These are phyloP conservation scores for Cryptococcus jaspeensis DNA, from an alignment of 1,284 basidiomycete species.

Conservation along the genomic window DNA sequence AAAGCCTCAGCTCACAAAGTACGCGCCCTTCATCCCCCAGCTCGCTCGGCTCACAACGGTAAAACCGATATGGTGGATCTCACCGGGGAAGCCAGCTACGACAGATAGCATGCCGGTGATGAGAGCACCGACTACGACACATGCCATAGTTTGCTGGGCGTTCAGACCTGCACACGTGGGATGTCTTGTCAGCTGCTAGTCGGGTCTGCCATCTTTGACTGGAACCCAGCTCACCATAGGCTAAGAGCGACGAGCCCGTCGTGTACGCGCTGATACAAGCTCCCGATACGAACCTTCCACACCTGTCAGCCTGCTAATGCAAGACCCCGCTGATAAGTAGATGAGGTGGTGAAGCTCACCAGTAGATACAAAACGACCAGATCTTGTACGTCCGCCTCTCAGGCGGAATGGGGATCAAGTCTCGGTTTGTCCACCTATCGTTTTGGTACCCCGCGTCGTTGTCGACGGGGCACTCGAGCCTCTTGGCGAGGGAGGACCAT, in stretches of 20 bases:
- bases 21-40: conserved; percentile 34
- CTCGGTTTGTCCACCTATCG: conserved; percentile 35
- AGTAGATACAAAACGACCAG: conserved; percentile 18
- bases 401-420: conserved; percentile 37
- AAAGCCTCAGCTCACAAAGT: conserved; percentile 19
- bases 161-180: conserved; percentile 11
- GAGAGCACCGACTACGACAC: conserved; percentile 28
- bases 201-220: background rate
- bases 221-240: conserved; percentile 15
- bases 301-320: too few relatives aligned
- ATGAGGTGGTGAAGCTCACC: background rate
- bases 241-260: conserved; percentile 27
- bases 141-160: conserved; percentile 32
- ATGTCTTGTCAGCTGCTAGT: conserved; percentile 5
- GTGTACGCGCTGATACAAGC: conserved; percentile 32
- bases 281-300: conserved; percentile 32
- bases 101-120: conserved; percentile 28
- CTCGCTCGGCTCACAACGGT: conserved; percentile 27
- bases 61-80: conserved; percentile 33
- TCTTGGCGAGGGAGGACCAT: conserved; percentile 5
- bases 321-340: too few relatives aligned
- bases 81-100: conserved; percentile 25
- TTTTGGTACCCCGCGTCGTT: conserved; percentile 24
- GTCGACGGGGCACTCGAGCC: conserved; percentile 28
- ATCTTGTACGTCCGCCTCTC: conserved; percentile 33